Percentiles rank a stretch among this genome's conserved stretches.
Conservation (phyloP, 768 basidiomycete species). For the Sarcodon aspratus region DNA sequence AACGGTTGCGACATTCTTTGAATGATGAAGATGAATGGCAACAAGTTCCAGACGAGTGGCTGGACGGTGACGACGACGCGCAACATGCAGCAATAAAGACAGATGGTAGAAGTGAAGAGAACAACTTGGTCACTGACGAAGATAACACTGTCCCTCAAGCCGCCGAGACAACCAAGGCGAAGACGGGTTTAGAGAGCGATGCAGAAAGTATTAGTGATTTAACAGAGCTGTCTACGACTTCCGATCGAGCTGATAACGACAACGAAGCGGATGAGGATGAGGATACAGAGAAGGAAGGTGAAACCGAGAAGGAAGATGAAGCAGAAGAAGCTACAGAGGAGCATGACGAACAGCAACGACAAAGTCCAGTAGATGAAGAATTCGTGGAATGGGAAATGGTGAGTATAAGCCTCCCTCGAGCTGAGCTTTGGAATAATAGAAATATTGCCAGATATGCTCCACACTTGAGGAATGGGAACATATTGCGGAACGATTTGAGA, state of each 20-base stretch:
- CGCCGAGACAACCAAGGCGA: constrained; percentile 5
- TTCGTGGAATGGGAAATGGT: constrained; percentile 85
- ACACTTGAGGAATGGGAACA: constrained; percentile 81
- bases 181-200: constrained; percentile 54
- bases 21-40: constrained; percentile 66
- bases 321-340: constrained; percentile 3
- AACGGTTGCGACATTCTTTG: constrained; percentile 43
- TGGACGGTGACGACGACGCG: constrained; percentile 12
- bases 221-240: constrained; percentile 58
- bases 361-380: constrained; percentile 26
- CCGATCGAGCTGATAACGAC: constrained; percentile 7
- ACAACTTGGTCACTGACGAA: not conserved
- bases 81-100: constrained; percentile 5
- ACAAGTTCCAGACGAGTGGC: constrained; percentile 69
- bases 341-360: constrained; percentile 3
- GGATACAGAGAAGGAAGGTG: constrained; percentile 1
- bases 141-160: constrained; percentile 8
- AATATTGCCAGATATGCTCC: constrained; percentile 54
- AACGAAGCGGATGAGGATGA: constrained; percentile 4
- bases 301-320: constrained; percentile 12
- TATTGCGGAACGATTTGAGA: constrained; percentile 63
- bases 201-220: constrained; percentile 55
- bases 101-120: constrained; percentile 10
- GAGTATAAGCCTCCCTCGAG: not conserved
- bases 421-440: not conserved